Evolutionary conservation across 495 filamentous ascomycete genomes (phyloP).

Genomic region (Lineolata rhizophorae): DNA sequence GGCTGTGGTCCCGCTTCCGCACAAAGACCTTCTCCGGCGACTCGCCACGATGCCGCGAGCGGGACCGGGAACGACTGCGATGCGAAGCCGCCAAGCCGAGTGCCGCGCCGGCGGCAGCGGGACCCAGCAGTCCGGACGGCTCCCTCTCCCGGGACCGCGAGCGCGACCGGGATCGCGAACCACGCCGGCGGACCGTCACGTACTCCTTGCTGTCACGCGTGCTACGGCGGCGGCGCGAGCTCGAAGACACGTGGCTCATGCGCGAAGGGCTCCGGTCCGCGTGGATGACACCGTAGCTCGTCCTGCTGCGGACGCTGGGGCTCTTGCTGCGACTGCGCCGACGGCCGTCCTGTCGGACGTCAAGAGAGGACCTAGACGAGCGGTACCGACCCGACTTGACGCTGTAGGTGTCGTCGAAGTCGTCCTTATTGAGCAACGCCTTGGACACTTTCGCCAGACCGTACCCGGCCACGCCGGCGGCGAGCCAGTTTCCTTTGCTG

Average conservation of each 20-base stretch:
- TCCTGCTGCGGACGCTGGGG: no score
- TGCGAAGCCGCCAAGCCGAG: no score
- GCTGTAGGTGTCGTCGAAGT: conserved; percentile 39
- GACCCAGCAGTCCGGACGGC: conserved; percentile 23
- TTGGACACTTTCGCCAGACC: conserved; percentile 26
- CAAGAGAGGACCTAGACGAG: no score
- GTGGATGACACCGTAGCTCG: no score
- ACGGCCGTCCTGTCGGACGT: conserved; percentile 10
- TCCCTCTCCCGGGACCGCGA: conserved; percentile 21
- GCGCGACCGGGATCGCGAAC: conserved; percentile 23
- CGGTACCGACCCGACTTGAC: conserved; percentile 28
- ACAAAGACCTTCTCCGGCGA: no score
- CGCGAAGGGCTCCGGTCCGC: no score
- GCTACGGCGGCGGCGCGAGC: conserved; percentile 5
- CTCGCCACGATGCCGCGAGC: no score
- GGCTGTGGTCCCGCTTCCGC: no score
- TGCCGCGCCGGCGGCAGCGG: conserved; percentile 15
- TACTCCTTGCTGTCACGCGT: conserved; percentile 8
- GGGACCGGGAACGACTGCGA: no score
- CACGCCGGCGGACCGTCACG: conserved; percentile 9
- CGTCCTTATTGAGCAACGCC: conserved; percentile 26
- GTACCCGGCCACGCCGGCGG: conserved; percentile 25
- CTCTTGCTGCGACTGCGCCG: conserved; percentile 7
- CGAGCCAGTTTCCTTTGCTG: conserved; percentile 25
- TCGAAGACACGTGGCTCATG: no score